These are phyloP conservation scores for Chalciporus pseudorubinellus DNA, from an alignment of 768 basidiomycete species.

Conservation along the genomic window DNA sequence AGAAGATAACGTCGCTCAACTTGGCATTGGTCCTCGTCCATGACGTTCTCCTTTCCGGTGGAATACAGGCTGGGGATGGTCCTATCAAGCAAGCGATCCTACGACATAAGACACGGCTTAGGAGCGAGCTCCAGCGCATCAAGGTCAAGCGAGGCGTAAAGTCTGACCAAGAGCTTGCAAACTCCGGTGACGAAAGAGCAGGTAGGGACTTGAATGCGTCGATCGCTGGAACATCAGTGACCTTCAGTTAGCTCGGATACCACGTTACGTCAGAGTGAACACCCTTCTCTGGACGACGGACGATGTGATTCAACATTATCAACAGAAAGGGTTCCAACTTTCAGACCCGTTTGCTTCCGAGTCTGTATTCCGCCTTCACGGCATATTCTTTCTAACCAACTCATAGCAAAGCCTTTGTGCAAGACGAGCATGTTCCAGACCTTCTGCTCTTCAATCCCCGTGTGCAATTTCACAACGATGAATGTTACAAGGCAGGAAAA, in stretches of 20 bases:
- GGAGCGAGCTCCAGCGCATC: constrained; percentile 80
- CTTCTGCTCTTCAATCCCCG: constrained; percentile 75
- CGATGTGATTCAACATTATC: constrained; percentile 59
- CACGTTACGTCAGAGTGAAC: constrained; percentile 86
- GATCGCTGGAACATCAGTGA: not conserved
- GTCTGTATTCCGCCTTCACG: constrained; percentile 31
- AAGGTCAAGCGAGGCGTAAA: constrained; percentile 74
- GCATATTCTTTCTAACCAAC: constrained; percentile 2
- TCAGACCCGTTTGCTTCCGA: constrained; percentile 52
- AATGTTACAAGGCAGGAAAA: constrained; percentile 71
- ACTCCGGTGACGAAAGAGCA: constrained; percentile 57
- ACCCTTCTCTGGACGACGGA: constrained; percentile 63
- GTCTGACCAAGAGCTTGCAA: constrained; percentile 63
- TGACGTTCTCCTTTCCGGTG: constrained; percentile 78
- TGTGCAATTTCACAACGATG: constrained; percentile 64
- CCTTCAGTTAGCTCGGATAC: constrained; percentile 54
- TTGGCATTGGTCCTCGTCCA: constrained; percentile 87
- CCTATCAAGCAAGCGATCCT: constrained; percentile 85
- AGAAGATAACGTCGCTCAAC: constrained; percentile 68
- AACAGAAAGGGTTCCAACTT: constrained; percentile 52
- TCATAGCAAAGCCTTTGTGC: constrained; percentile 58
- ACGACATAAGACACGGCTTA: constrained; percentile 85
- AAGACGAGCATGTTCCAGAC: constrained; percentile 79
- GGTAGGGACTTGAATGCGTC: constrained; percentile 40
- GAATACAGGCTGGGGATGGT: constrained; percentile 90